Percentiles rank a stretch among this genome's conserved stretches.
Conservation (phyloP, 2,329 filamentous ascomycete genomes). For the Davidsoniella eucalypti region DNA sequence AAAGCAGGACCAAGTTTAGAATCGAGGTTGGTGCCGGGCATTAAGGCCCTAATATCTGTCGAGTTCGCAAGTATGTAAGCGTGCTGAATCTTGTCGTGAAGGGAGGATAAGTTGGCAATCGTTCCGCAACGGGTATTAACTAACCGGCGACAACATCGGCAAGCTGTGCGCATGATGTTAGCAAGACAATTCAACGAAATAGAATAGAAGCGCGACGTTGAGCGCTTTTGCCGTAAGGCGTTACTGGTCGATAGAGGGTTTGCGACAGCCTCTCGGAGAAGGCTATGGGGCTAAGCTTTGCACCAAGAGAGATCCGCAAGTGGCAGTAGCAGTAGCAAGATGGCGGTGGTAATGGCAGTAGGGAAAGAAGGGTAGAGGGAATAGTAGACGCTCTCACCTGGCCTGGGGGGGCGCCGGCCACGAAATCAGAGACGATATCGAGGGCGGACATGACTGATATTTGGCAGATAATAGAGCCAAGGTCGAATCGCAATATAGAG, state of each 20-base stretch:
- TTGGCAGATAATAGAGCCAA: neutral
- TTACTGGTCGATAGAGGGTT: neutral
- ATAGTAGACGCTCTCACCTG: constrained; percentile 4
- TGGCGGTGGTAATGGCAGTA: neutral
- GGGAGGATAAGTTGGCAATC: neutral
- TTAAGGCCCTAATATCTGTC: constrained; percentile 77
- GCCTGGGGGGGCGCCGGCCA: constrained; percentile 11
- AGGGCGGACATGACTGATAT: constrained; percentile 8
- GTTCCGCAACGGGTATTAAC: neutral
- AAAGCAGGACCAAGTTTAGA: constrained; percentile 67
- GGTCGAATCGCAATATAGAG: neutral
- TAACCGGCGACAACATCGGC: constrained; percentile 13
- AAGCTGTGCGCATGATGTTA: constrained; percentile 10
- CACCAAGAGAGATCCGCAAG: neutral
- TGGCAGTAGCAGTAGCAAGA: neutral
- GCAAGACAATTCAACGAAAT: neutral
- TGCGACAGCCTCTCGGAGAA: constrained; percentile 4
- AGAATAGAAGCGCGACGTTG: neutral
- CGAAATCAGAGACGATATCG: constrained; percentile 11
- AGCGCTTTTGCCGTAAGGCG: neutral
- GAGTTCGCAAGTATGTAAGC: neutral
- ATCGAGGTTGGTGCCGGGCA: constrained; percentile 50
- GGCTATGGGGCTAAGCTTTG: neutral
- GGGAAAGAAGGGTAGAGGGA: neutral
- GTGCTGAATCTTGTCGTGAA: neutral